These are phyloP conservation scores for Neurospora sp. DNA, from an alignment of 495 filamentous ascomycete species.

Conservation along the genomic window DNA sequence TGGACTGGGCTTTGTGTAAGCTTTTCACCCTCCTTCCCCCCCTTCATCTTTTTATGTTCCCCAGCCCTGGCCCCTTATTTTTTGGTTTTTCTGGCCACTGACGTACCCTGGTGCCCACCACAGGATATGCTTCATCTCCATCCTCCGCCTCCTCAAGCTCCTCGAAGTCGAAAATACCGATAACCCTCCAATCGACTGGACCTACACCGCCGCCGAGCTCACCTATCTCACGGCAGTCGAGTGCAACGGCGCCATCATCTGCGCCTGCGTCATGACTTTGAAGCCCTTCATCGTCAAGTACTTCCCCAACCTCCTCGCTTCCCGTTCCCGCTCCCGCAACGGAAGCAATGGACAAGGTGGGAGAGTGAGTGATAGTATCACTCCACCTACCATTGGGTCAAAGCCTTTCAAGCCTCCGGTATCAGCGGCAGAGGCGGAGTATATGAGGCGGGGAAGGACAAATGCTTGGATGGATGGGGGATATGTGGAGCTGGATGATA, in stretches of 20 bases:
- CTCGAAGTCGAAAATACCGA: slow-evolving; percentile 11
- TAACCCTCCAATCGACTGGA: slow-evolving; percentile 12
- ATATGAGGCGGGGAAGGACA: neutral
- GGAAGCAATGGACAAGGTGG: neutral
- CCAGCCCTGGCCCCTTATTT: too few species aligned
- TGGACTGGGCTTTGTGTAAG: slow-evolving; percentile 22
- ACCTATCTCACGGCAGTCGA: slow-evolving; percentile 39
- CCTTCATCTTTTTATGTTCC: too few species aligned
- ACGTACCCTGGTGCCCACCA: neutral
- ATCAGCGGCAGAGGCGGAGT: neutral
- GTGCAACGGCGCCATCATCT: slow-evolving; percentile 32
- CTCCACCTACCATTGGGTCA: slow-evolving; percentile 19
- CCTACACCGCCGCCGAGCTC: slow-evolving; percentile 17
- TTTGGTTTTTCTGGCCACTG: neutral
- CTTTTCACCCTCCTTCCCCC: too few species aligned
- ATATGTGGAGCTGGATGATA: slow-evolving; percentile 18
- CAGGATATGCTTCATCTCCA: slow-evolving; percentile 26
- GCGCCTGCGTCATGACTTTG: slow-evolving; percentile 29
- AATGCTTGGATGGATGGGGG: slow-evolving; percentile 2
- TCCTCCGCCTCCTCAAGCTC: slow-evolving; percentile 21
- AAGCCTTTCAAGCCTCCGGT: slow-evolving; percentile 5
- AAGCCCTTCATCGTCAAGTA: slow-evolving; percentile 19
- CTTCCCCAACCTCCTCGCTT: slow-evolving; percentile 27
- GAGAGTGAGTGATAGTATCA: neutral
- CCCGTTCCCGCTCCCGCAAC: neutral